These are phyloP conservation scores for Corymbia citriodora DNA, from an alignment of 441 rosid genomes.

Conservation along the genomic window DNA sequence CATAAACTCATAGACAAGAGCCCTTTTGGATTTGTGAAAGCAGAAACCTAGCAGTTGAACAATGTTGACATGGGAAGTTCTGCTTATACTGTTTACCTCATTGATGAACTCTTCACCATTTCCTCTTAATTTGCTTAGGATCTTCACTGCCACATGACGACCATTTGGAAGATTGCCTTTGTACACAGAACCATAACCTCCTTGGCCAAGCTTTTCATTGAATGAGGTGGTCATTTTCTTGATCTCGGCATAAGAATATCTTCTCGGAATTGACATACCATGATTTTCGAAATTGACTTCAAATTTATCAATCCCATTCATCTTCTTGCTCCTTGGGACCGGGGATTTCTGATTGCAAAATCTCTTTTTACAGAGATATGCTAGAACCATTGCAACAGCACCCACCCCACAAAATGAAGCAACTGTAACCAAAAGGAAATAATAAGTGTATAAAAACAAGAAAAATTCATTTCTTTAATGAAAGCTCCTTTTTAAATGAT, in stretches of 20 bases:
- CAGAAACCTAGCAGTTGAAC: neutral
- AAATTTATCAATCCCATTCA: neutral
- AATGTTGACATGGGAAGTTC: conserved; percentile 3
- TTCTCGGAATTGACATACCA: neutral
- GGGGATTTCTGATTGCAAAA: neutral
- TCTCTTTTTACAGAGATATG: neutral
- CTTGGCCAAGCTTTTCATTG: conserved; percentile 3
- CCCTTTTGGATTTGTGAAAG: too few relatives aligned
- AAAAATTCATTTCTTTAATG: neutral
- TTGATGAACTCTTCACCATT: conserved; percentile 9
- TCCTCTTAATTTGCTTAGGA: neutral
- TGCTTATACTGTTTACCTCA: conserved; percentile 6
- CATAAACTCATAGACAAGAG: too few relatives aligned
- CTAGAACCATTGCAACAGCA: neutral
- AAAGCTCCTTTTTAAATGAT: too few relatives aligned
- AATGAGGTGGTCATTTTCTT: neutral
- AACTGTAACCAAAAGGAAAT: neutral
- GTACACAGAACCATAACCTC: conserved; percentile 1
- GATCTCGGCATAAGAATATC: neutral
- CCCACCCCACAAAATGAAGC: neutral
- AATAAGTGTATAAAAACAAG: neutral
- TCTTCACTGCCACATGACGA: neutral
- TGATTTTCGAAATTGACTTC: neutral
- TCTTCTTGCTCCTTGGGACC: neutral
- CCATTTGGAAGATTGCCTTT: conserved; percentile 2